Evolutionary conservation across 2,329 filamentous ascomycete species (phyloP).

Genomic region (Scopulariopsis brevicaulis): DNA sequence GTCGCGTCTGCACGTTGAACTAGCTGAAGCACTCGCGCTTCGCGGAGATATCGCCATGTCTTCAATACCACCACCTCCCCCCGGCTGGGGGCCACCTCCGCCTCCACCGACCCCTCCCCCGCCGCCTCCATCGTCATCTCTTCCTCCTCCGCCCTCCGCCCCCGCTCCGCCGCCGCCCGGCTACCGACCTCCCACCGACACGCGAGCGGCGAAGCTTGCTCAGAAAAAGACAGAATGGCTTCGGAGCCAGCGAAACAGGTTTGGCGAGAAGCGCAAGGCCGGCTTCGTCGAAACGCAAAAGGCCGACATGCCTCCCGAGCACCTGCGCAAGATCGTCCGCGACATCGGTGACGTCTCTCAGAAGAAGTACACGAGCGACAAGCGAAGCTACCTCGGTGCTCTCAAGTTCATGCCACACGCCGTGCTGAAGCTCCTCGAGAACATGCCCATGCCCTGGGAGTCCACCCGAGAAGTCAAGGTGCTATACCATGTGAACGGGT

Average conservation of each 20-base stretch:
- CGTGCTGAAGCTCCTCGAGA: conserved; percentile 91
- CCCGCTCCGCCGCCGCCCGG: conserved; percentile 72
- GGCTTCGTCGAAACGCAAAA: conserved; percentile 98
- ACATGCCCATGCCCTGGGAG: conserved; percentile 99
- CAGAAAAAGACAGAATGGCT: conserved; percentile 99
- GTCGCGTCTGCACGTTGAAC: not conserved
- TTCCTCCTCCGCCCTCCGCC: conserved; percentile 46
- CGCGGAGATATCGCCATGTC: conserved; percentile 28
- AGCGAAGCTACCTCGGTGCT: conserved; percentile 92
- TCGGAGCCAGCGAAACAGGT: conserved; percentile 78
- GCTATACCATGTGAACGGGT: conserved; percentile 95
- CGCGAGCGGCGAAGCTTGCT: conserved; percentile 85
- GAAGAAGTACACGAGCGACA: conserved; percentile 98
- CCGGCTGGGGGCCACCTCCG: conserved; percentile 40
- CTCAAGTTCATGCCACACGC: conserved; percentile 99
- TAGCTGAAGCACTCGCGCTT: not conserved
- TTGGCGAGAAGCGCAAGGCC: conserved; percentile 92
- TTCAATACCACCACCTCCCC: conserved; percentile 39
- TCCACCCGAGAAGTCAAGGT: conserved; percentile 94
- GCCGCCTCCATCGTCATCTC: conserved; percentile 39
- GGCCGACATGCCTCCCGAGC: conserved; percentile 96
- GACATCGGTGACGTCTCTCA: conserved; percentile 99
- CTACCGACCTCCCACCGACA: conserved; percentile 69
- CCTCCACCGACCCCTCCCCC: conserved; percentile 42
- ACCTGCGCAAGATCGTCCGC: conserved; percentile 94